A percentile compares a stretch with the other conserved stretches of the same genome.
phyloP scores from a whole-genome alignment of 306 rosid genomes.

The Macrotyloma uniflorum region DNA sequence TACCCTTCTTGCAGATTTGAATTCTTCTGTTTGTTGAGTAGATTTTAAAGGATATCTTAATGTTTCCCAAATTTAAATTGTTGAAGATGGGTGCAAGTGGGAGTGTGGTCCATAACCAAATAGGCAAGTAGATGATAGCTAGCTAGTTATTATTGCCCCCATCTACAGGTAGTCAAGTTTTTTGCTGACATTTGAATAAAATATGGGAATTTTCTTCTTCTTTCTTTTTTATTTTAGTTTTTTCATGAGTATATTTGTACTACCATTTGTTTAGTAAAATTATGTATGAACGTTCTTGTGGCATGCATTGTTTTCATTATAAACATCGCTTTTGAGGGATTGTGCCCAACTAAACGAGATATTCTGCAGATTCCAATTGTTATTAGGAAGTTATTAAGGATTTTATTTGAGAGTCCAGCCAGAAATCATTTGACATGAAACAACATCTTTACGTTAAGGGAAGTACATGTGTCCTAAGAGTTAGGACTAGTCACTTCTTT shows the following conservation, averaged over 20 bases:
- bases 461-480: not conserved
- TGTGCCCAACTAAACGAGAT: constrained; percentile 26
- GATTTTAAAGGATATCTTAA: constrained; percentile 35
- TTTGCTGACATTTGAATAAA: not conserved
- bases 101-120: constrained; percentile 48
- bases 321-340: not conserved
- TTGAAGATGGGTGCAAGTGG: constrained; percentile 54
- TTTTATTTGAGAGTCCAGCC: not conserved
- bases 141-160: constrained; percentile 18
- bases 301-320: not conserved
- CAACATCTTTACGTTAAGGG: not conserved
- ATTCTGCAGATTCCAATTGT: constrained; percentile 22
- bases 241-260: no score
- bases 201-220: not conserved
- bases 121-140: constrained; percentile 1
- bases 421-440: not conserved
- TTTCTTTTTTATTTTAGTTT: no score
- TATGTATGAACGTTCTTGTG: not conserved
- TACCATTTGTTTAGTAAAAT: not conserved
- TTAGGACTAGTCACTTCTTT: not conserved
- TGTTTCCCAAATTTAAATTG: constrained; percentile 30
- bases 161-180: not conserved
- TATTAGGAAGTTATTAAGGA: not conserved
- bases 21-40: constrained; percentile 44
- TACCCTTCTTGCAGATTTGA: constrained; percentile 43